Percentiles rank a stretch among this genome's conserved stretches.
Conservation (phyloP, 306 rosid species). For the Sicyos edulis region DNA sequence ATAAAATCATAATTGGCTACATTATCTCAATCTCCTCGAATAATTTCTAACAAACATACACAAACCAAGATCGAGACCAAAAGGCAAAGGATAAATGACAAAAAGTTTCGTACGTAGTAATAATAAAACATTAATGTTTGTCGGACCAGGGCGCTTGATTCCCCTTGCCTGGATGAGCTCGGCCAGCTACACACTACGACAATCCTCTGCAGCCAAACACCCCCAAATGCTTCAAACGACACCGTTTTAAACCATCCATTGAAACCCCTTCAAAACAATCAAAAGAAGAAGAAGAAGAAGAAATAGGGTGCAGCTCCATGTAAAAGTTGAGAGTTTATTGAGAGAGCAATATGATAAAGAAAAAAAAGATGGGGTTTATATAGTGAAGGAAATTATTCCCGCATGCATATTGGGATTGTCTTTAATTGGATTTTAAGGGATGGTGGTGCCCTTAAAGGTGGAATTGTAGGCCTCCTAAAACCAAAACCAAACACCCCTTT, state of each 20-base stretch:
- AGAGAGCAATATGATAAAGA: neutral
- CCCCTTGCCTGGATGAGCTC: constrained; percentile 12
- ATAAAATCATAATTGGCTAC: too few relatives aligned
- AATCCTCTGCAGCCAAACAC: neutral
- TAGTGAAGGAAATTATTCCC: constrained; percentile 45
- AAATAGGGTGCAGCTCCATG: neutral
- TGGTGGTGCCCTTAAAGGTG: constrained; percentile 18
- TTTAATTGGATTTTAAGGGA: constrained; percentile 33
- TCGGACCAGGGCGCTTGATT: constrained; percentile 22
- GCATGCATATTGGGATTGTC: constrained; percentile 58
- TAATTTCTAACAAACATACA: neutral
- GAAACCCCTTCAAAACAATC: neutral
- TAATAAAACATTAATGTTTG: neutral
- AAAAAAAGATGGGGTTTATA: neutral
- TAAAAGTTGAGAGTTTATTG: neutral
- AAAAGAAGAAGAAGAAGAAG: neutral
- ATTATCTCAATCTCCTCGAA: too few relatives aligned
- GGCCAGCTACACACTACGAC: neutral
- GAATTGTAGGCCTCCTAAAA: neutral
- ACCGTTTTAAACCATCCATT: neutral
- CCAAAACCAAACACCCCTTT: neutral
- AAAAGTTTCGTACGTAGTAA: neutral
- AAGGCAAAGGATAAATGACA: neutral
- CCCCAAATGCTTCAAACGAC: neutral
- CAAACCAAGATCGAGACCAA: neutral